Conservation (phyloP, 169 alveolate genomes). For the Cryptosporidium xiaoi region DNA sequence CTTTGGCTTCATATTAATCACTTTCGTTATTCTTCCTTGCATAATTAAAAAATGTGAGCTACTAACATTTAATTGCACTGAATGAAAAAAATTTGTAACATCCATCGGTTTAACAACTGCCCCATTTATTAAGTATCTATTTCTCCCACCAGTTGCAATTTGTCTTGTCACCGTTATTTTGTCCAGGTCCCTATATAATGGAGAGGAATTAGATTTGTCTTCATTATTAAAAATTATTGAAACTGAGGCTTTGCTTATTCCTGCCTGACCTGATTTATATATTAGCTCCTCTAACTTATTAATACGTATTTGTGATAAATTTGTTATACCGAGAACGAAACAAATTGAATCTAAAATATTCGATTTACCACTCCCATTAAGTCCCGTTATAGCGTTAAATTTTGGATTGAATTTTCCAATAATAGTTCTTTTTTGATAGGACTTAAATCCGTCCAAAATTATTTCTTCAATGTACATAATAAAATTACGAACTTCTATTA, state of each 20-base stretch:
- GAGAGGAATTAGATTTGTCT: constrained; percentile 83
- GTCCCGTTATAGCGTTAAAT: constrained; percentile 99
- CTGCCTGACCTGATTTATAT: constrained; percentile 98
- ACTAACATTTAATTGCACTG: constrained; percentile 96
- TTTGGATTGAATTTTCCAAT: constrained; percentile 94
- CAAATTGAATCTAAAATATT: constrained; percentile 98
- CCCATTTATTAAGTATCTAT: constrained; percentile 95
- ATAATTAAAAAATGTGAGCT: constrained; percentile 98
- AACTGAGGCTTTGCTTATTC: constrained; percentile 98
- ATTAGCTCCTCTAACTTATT: constrained; percentile 95
- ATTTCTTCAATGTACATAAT: constrained; percentile 72
- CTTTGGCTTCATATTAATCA: constrained; percentile 97
- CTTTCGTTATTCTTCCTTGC: constrained; percentile 98
- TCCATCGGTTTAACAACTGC: constrained; percentile 92
- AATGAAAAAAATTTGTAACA: constrained; percentile 92
- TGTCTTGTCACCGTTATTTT: constrained; percentile 93
- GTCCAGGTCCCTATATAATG: constrained; percentile 87
- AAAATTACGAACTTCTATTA: neutral
- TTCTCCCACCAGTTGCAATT: constrained; percentile 93
- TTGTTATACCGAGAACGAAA: constrained; percentile 95
- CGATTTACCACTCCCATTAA: constrained; percentile 98
- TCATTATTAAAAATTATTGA: constrained; percentile 94
- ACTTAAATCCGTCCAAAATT: constrained; percentile 66
- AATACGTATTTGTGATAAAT: constrained; percentile 91
- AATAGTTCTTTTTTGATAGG: constrained; percentile 82